Evolutionary conservation across 805 yeast species (phyloP), one percentile per base, ranked within the genome.

Genomic region (Candida nitratophila): DNA sequence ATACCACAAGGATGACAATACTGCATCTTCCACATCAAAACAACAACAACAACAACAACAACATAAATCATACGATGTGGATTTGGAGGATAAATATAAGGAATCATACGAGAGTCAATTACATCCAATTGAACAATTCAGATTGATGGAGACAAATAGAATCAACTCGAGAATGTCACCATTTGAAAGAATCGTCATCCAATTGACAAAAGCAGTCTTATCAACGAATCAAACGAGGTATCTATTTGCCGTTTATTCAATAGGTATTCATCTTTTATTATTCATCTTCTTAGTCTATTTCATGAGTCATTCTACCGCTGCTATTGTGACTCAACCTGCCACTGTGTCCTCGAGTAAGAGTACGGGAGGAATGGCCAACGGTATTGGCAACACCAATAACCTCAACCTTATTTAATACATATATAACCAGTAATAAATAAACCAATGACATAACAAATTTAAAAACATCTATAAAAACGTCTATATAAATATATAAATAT

Each of bases 81-180:
- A 61, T 53, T 57, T 77, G 12, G 95, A 85, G 53, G 70, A 73
- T 29, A 73, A 74, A 51, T 83, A 84, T 58, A 77, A 76, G 39
- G 68, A 73, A 27, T 74, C 64, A 40, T 89, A 86, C 65, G 96
- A 88, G 53, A 81, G 83, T 42, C 82, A 81, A 40, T 66, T 88
- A 39, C 89, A 88, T 53, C 95, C 96, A 29, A 78, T 89, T 47
- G 91, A 86, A 51, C 84, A 79, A 54, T 86, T 91, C 63, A 76
- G 95, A 54, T 74, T 80, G 38, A 69, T 79, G 49, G 96, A 88
- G 57, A 77, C 84, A 31, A 88, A 83, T 54, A 70, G 96, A 51
- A 81, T 85, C 39, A 73, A 75, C 41, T 78, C 89, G 8, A 74
- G 77, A 40, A 69, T 89, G 60, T 80, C 90, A 2, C 85, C 93